Base-by-base conservation (phyloP, 2,329 filamentous ascomycete genomes). In the Hypoxylon sp. region DNA sequence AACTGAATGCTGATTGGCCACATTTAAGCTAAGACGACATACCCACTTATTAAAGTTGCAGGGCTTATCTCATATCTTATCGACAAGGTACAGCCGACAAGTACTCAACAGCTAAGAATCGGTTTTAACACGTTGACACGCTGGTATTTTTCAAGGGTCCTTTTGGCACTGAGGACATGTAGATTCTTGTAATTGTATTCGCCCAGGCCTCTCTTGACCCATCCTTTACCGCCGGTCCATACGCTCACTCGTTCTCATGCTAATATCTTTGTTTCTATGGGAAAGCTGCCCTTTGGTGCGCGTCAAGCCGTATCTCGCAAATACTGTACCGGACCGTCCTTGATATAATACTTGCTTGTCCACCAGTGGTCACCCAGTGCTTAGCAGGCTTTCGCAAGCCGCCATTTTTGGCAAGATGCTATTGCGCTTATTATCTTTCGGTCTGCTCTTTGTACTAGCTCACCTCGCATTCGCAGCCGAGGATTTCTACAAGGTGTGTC, bases 401-500 rank as follows among this genome's bases (percentile, higher is more conserved):
- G 54, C 57, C 49, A 63, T 54, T 47, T 57, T 54, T 63, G 62
- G 60, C 72, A 76, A 72, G 62, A 85, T 87, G 84, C 78, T 83
- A 73, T 72, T 84, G 62, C 75, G 70, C 70, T 77, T 76, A 58
- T 77, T 79, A 69, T 74, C 79, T 48, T 63, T 80, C 60, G 72
- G 85, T 70, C 74, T 85, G 67, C 75, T 88, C 59, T 71, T 86
- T 60, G 77, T 79, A 40, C 70, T 88, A 10, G 70, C 81, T 58
- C 83, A 86, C 67, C 67, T 87, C 56, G 83, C 76, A 15, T 65
- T 83, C 54, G 86, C 83, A 73, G 80, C 80, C 33, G 82, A 93
- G 70, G 91, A 95, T 73, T 94, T 88, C 72, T 95, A 95, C 77
- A 91, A 92, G 75, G 89, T 89, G 74, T 49, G 72, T 45, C 29